Percentiles rank a stretch among this genome's conserved stretches.
These are phyloP conservation scores for Metschnikowia anglica DNA, from an alignment of 805 yeast species.

Conservation along the genomic window DNA sequence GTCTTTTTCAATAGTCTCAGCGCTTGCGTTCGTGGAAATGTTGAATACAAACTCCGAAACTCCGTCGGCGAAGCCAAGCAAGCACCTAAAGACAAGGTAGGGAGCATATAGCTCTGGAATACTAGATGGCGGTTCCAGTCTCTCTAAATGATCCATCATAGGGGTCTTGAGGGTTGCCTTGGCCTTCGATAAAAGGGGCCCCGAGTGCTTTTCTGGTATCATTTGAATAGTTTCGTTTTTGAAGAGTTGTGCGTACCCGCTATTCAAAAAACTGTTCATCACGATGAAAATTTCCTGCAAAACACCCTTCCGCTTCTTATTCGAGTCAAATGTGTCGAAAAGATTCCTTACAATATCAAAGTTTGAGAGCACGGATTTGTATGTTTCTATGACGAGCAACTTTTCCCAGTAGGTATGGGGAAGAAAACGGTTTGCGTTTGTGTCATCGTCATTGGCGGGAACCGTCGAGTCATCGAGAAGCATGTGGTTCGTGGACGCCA, in stretches of 20 bases:
- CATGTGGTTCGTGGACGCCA: slow-evolving; percentile 73
- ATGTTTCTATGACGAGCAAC: slow-evolving; percentile 70
- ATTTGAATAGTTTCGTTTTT: slow-evolving; percentile 23
- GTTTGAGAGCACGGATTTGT: slow-evolving; percentile 58
- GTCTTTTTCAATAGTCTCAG: slow-evolving; percentile 29
- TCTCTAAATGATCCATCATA: slow-evolving; percentile 76
- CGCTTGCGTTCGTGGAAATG: slow-evolving; percentile 31
- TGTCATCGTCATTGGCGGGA: slow-evolving; percentile 27
- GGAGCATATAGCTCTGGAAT: slow-evolving; percentile 59
- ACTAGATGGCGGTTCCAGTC: slow-evolving; percentile 67
- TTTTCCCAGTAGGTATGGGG: slow-evolving; percentile 59
- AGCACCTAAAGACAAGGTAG: slow-evolving; percentile 53
- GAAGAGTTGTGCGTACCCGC: slow-evolving; percentile 25
- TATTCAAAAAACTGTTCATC: slow-evolving; percentile 29
- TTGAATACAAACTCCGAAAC: slow-evolving; percentile 53
- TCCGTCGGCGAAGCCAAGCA: slow-evolving; percentile 64
- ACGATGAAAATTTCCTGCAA: slow-evolving; percentile 50
- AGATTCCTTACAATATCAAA: slow-evolving; percentile 50
- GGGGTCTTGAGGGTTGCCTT: slow-evolving; percentile 51
- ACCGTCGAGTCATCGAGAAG: slow-evolving; percentile 54
- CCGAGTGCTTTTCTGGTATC: slow-evolving; percentile 18
- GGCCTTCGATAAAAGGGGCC: slow-evolving; percentile 37
- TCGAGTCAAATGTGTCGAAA: slow-evolving; percentile 59
- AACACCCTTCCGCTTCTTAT: slow-evolving; percentile 56
- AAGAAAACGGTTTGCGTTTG: neutral